Evolutionary conservation across 129 eudicot genomes (phyloP).

Genomic region (Saussurea involucrata): DNA sequence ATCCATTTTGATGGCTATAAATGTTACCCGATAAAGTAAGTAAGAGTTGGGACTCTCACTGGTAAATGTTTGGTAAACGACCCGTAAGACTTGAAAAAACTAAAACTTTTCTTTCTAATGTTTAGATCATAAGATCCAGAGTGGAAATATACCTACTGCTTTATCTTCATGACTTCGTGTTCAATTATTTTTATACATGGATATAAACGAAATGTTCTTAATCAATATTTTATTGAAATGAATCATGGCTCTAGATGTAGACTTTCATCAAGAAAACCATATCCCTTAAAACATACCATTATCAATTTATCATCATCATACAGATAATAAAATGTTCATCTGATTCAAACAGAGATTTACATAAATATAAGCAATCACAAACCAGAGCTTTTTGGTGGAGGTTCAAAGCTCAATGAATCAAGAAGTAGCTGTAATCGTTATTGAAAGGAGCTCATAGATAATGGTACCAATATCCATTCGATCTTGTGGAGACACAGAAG

Average conservation of each 20-base stretch:
- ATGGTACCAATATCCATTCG: not conserved
- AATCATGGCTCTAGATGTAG: not conserved
- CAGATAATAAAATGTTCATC: not conserved
- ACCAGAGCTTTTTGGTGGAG: not conserved
- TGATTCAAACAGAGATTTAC: not conserved
- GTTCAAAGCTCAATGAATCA: not conserved
- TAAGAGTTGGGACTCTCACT: too few relatives aligned
- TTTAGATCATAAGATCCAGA: too few relatives aligned
- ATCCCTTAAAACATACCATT: not conserved
- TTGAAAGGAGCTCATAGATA: conserved; percentile 1
- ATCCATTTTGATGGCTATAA: too few relatives aligned
- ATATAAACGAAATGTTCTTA: not conserved
- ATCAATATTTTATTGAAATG: not conserved
- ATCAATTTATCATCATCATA: not conserved
- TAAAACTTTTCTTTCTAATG: too few relatives aligned
- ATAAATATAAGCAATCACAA: not conserved
- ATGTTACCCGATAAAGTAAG: too few relatives aligned
- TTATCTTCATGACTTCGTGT: not conserved
- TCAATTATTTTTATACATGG: not conserved
- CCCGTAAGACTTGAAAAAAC: too few relatives aligned
- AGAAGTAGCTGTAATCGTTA: not conserved
- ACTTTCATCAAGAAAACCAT: not conserved
- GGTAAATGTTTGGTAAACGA: too few relatives aligned
- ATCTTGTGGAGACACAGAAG: conserved; percentile 4
- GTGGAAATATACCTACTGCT: too few relatives aligned